A percentile compares a stretch with the other conserved stretches of the same genome.
Conservation (phyloP, 768 basidiomycete species). For the Holtermanniella nyarrowii region DNA sequence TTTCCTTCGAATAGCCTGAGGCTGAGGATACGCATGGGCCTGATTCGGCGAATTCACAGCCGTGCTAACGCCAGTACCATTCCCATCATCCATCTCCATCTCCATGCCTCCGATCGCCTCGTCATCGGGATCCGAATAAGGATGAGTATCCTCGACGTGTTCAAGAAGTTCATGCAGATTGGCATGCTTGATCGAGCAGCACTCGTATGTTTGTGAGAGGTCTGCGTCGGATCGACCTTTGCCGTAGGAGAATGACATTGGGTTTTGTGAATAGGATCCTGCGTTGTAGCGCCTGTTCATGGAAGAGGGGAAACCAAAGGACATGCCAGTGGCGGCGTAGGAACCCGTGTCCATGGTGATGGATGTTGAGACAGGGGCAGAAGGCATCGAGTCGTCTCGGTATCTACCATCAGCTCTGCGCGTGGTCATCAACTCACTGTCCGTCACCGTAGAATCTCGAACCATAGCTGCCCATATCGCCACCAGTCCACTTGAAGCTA, state of each 20-base stretch:
- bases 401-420: not conserved
- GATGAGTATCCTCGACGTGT: conserved; percentile 37
- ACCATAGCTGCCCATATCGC: conserved; percentile 28
- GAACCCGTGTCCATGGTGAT: conserved; percentile 33
- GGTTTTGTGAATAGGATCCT: conserved; percentile 20
- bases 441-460: conserved; percentile 30
- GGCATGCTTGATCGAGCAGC: conserved; percentile 28
- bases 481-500: conserved; percentile 12
- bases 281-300: conserved; percentile 30
- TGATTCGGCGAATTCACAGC: conserved; percentile 5
- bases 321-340: conserved; percentile 19
- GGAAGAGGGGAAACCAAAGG: conserved; percentile 30
- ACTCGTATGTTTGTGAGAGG: conserved; percentile 28
- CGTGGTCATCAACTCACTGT: conserved; percentile 21
- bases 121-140: conserved; percentile 22
- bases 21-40: conserved; percentile 5
- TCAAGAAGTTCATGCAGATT: conserved; percentile 37
- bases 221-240: conserved; percentile 27
- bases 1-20: conserved; percentile 4
- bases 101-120: conserved; percentile 5
- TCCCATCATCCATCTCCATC: not conserved
- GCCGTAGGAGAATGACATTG: conserved; percentile 26
- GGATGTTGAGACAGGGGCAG: conserved; percentile 23
- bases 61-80: conserved; percentile 2
- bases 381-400: conserved; percentile 25